These are phyloP conservation scores for Fragaria vesca DNA, from an alignment of 306 rosid species.

Conservation along the genomic window DNA sequence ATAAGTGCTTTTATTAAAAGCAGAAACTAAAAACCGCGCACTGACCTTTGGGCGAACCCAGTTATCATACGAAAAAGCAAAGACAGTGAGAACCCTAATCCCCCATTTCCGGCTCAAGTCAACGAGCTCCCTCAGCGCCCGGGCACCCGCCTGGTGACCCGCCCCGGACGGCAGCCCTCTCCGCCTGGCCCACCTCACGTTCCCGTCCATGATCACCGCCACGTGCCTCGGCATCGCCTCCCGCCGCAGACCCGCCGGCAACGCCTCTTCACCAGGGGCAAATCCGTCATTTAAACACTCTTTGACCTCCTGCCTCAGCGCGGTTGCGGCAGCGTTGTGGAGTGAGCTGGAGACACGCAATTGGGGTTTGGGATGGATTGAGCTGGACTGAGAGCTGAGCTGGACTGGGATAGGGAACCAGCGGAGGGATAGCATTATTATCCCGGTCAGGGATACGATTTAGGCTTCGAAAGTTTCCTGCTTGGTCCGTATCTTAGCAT, in stretches of 20 bases:
- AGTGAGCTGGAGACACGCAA: conserved; percentile 12
- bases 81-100: conserved; percentile 60
- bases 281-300: not conserved
- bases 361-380: not conserved
- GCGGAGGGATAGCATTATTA: not conserved
- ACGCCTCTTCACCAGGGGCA: conserved; percentile 18
- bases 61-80: conserved; percentile 64
- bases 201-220: conserved; percentile 83
- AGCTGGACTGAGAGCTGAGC: not conserved
- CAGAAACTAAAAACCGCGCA: not conserved
- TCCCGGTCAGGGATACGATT: not conserved
- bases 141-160: conserved; percentile 61
- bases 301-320: conserved; percentile 8
- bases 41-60: conserved; percentile 69
- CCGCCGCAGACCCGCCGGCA: conserved; percentile 43
- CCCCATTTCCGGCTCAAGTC: conserved; percentile 58
- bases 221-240: conserved; percentile 84
- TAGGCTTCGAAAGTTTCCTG: not conserved
- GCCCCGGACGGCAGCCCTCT: conserved; percentile 36
- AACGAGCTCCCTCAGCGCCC: conserved; percentile 38
- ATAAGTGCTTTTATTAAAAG: not conserved
- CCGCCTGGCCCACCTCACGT: conserved; percentile 73
- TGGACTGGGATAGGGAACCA: not conserved
- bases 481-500: not conserved
- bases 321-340: conserved; percentile 1